Conservation (phyloP, 2,329 filamentous ascomycete species). For the Trichoderma sp. region DNA sequence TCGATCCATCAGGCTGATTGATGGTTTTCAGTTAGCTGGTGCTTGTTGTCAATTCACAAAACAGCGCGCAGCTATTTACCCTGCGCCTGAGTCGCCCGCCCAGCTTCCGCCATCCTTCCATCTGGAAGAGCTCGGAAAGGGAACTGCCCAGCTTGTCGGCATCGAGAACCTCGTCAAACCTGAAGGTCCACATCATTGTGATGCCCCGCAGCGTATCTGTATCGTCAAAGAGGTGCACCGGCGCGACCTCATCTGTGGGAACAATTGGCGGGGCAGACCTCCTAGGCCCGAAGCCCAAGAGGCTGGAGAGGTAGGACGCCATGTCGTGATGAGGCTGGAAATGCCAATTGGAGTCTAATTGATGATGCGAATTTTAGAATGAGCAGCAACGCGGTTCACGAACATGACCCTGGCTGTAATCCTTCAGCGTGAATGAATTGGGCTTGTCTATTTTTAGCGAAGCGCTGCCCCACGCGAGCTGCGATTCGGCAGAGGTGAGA, state of each 20-base stretch:
- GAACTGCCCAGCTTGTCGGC: constrained; percentile 12
- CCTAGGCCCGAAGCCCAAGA: constrained; percentile 7
- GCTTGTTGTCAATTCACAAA: not conserved
- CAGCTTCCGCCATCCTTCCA: constrained; percentile 20
- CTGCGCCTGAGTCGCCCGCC: constrained; percentile 4
- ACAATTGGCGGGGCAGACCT: constrained; percentile 1
- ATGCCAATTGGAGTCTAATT: no score
- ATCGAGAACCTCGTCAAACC: constrained; percentile 14
- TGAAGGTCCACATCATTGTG: constrained; percentile 22
- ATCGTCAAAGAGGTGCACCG: constrained; percentile 18
- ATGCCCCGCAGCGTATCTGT: not conserved
- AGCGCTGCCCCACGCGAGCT: no score
- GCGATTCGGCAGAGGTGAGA: no score
- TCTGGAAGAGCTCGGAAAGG: constrained; percentile 17
- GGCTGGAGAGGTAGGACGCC: not conserved
- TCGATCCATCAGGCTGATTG: not conserved
- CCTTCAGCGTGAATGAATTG: no score
- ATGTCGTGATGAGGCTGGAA: not conserved
- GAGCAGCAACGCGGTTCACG: not conserved
- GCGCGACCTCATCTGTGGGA: constrained; percentile 17
- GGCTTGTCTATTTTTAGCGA: no score
- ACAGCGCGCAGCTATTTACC: not conserved
- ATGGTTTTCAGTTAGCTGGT: not conserved
- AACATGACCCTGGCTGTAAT: not conserved
- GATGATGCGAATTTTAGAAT: not conserved